phyloP scores from a whole-genome alignment of 768 basidiomycete genomes.

The Dioszegia aurantiaca region DNA sequence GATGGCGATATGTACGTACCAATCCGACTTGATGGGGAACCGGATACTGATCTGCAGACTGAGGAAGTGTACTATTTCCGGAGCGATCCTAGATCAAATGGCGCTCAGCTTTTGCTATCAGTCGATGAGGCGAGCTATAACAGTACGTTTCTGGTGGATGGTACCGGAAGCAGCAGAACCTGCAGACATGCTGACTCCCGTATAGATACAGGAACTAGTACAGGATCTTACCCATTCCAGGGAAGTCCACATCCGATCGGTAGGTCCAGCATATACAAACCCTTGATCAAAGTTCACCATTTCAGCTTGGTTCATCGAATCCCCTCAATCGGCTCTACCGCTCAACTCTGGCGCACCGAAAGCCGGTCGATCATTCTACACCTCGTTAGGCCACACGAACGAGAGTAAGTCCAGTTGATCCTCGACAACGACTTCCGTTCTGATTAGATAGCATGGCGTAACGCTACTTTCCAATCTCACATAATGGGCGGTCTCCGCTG shows the following conservation, averaged over 20 bases:
- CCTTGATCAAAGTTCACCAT: background rate
- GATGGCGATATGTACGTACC: slow-evolving; percentile 49
- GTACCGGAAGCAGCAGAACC: slow-evolving; percentile 63
- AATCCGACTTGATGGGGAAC: too few species aligned
- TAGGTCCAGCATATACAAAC: slow-evolving; percentile 44
- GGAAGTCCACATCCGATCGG: slow-evolving; percentile 77
- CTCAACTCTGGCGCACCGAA: slow-evolving; percentile 46
- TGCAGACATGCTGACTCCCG: slow-evolving; percentile 51
- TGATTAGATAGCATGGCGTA: slow-evolving; percentile 54
- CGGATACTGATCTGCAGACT: slow-evolving; percentile 22
- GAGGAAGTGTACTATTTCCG: slow-evolving; percentile 65
- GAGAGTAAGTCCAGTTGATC: slow-evolving; percentile 56
- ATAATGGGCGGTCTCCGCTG: slow-evolving; percentile 73
- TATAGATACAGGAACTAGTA: slow-evolving; percentile 45
- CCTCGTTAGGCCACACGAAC: slow-evolving; percentile 72
- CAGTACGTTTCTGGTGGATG: slow-evolving; percentile 65
- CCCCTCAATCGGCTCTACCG: slow-evolving; percentile 63
- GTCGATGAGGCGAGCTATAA: slow-evolving; percentile 66
- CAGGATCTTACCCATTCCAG: slow-evolving; percentile 60
- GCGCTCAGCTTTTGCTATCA: slow-evolving; percentile 63
- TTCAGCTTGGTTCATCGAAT: slow-evolving; percentile 78
- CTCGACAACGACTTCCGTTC: slow-evolving; percentile 2
- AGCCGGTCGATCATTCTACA: slow-evolving; percentile 79
- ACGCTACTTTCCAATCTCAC: slow-evolving; percentile 68
- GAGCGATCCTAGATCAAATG: slow-evolving; percentile 65